These are phyloP conservation scores for Scutellaria galericulata DNA, from an alignment of 257 asterid species.

Conservation along the genomic window DNA sequence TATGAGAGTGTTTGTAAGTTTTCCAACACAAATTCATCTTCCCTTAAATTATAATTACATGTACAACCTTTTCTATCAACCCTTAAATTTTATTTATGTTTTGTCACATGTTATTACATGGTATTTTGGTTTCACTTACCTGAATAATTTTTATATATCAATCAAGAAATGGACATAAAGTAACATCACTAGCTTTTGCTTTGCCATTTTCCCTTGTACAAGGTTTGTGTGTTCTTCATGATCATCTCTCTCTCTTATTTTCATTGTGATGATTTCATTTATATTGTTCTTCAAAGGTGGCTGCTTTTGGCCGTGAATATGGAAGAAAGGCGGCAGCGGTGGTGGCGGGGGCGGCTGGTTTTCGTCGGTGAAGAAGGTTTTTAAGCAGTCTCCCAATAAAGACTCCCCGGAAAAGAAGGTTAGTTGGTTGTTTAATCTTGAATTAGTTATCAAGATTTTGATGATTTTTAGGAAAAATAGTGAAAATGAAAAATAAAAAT, in stretches of 20 bases:
- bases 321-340: conserved; percentile 81
- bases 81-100: conserved; percentile 34
- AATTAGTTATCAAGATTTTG: neutral
- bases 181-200: conserved; percentile 26
- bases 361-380: conserved; percentile 81
- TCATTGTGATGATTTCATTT: neutral
- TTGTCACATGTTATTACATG: conserved; percentile 45
- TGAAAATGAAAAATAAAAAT: neutral
- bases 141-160: conserved; percentile 7
- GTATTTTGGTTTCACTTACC: conserved; percentile 22
- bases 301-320: conserved; percentile 51
- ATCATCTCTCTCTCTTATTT: neutral
- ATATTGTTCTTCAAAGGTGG: neutral
- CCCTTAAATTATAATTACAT: conserved; percentile 3
- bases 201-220: neutral
- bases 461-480: neutral
- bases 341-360: conserved; percentile 83
- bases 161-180: conserved; percentile 33
- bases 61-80: conserved; percentile 29
- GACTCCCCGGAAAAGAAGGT: conserved; percentile 77
- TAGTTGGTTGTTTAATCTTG: neutral
- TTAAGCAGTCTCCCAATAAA: conserved; percentile 63
- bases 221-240: conserved; percentile 28
- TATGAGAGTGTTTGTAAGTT: no score
- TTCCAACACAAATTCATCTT: no score